Evolutionary conservation across 371 early-diverging fungal species (phyloP), one percentile per base, ranked within the genome.

Genomic region (Mortierella sp.): DNA sequence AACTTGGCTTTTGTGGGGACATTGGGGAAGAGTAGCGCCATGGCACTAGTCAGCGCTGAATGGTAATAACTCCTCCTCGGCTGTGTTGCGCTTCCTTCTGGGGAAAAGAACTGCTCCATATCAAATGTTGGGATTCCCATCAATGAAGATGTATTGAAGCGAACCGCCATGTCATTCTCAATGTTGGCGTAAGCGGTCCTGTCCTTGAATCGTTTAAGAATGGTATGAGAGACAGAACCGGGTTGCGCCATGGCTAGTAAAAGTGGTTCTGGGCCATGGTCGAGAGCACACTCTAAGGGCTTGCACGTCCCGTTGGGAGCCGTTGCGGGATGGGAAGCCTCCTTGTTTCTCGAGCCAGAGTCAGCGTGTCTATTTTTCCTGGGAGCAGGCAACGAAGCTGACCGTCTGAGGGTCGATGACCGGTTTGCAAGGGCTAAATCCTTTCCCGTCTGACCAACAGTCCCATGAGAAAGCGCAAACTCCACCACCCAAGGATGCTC

Each of bases 111-210:
- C 0, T 68, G 61, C 14, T 74, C 69, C 24, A 74, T 46, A 38
- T 74, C 74, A 48, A 74, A 74, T 5, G 51, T 68, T 1, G 74
- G 74, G 21, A 74, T 74, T 2, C 74, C 74, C 74, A 74, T 74
- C 69, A 74, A 68, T 38, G 74, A 47, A 8, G 80, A 71, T 12
- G 78, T 78, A 19, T 61, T 64, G 48, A 69, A 78, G 16, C 73
- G 55, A 2, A 81, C 82, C 0, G 73, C 61, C 70, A 72, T 64
- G 58, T 81, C 82, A 47, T 80, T 78, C 13, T 72, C 78, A 43
- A 76, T 72, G 59, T 81, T 81, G 12, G 82, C 78, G 42, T 81
- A 81, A 38, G 78, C 58, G 12, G 80, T 81, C 52, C 80, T 48
- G 34, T 50, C 47, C 34, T 43, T 14, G 52, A 81, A 81, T 48